Conservation (phyloP, 225 moss, liverwort and hornwort genomes). For the Pseudisothecium myosuroides region DNA sequence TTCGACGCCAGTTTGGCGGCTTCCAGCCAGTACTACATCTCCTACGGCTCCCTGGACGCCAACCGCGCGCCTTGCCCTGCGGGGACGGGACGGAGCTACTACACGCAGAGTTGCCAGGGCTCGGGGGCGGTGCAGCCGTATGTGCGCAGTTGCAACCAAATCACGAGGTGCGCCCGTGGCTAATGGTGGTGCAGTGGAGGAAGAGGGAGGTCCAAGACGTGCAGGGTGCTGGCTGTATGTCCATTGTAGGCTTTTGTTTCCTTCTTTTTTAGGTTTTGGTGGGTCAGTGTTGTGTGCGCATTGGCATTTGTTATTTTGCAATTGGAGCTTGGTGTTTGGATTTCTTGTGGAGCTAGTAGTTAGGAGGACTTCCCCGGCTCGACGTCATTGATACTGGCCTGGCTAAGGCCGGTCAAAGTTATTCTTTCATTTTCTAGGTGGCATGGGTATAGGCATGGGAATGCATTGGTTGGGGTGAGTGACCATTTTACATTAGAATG, state of each 20-base stretch:
- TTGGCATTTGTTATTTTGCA: background rate
- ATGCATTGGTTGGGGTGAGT: background rate
- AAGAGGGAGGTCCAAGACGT: background rate
- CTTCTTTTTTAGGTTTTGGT: background rate
- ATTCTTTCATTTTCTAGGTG: background rate
- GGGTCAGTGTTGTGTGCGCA: background rate
- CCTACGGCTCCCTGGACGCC: conserved; percentile 25
- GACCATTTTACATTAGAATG: background rate
- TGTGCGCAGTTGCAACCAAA: conserved; percentile 20
- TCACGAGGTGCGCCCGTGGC: conserved; percentile 21
- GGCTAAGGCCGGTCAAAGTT: background rate
- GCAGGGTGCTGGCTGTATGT: background rate
- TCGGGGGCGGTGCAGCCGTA: conserved; percentile 8
- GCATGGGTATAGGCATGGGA: background rate
- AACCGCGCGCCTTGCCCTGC: conserved; percentile 28
- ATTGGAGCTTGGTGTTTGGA: background rate
- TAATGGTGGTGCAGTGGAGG: background rate
- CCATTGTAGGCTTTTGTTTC: background rate
- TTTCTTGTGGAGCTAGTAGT: background rate
- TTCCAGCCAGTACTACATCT: conserved; percentile 8
- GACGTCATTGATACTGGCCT: background rate
- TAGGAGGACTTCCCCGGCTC: background rate
- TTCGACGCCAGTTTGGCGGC: background rate
- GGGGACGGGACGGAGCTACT: conserved; percentile 22
- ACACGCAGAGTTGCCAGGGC: conserved; percentile 12